Evolutionary conservation across 345 rosid genomes (phyloP).

Genomic region (Aethionema arabicum): DNA sequence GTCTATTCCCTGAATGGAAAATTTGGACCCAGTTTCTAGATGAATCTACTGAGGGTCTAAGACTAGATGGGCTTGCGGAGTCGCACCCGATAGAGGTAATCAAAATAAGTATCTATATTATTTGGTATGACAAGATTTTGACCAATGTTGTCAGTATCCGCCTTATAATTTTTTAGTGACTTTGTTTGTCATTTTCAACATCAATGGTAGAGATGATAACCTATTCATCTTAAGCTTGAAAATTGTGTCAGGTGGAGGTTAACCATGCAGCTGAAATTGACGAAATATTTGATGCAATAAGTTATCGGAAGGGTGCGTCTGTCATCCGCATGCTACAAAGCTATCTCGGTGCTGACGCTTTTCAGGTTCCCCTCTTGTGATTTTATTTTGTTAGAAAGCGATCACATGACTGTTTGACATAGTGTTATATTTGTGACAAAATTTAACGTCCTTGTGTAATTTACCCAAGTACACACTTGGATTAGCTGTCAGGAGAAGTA

Average conservation of each 20-base stretch:
- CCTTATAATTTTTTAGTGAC: neutral
- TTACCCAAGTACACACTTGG: too few species aligned
- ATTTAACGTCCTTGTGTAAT: neutral
- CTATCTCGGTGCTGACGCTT: slow-evolving; percentile 87
- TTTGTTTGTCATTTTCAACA: neutral
- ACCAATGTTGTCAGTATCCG: slow-evolving; percentile 11
- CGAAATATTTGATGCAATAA: slow-evolving; percentile 94
- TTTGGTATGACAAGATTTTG: slow-evolving; percentile 3
- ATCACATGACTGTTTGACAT: neutral
- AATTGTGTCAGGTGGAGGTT: slow-evolving; percentile 65
- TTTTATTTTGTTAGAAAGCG: slow-evolving; percentile 3
- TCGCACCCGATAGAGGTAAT: slow-evolving; percentile 98
- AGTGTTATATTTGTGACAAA: neutral
- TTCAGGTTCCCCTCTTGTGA: slow-evolving; percentile 62
- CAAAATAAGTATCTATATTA: neutral
- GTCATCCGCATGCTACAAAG: slow-evolving; percentile 95
- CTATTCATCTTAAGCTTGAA: slow-evolving; percentile 10
- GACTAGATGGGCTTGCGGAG: slow-evolving; percentile 90
- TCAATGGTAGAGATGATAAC: slow-evolving; percentile 7
- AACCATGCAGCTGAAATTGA: slow-evolving; percentile 89
- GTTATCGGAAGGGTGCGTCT: slow-evolving; percentile 93
- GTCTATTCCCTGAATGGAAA: slow-evolving; percentile 95
- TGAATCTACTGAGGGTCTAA: slow-evolving; percentile 79
- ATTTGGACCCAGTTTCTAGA: slow-evolving; percentile 98
- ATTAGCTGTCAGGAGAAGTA: neutral